Conservation (phyloP, 2,329 filamentous ascomycete genomes). For the Parastagonospora nodorum region DNA sequence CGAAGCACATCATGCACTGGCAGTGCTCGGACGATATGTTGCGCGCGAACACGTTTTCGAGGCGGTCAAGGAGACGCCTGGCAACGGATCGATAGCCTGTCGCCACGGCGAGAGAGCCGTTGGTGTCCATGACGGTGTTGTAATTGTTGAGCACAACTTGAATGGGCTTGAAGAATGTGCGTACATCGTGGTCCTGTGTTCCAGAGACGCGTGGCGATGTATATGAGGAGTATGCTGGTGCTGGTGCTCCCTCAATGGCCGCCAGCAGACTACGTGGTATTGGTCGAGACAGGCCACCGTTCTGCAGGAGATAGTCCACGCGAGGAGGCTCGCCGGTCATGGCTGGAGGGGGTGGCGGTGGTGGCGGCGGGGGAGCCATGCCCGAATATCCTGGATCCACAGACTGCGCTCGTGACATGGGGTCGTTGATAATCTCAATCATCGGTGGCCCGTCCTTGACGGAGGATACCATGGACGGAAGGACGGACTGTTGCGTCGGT, state of each 20-base stretch:
- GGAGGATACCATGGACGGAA: constrained; percentile 39
- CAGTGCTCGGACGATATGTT: constrained; percentile 90
- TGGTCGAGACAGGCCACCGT: constrained; percentile 76
- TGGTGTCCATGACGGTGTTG: constrained; percentile 76
- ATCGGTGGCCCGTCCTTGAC: constrained; percentile 45
- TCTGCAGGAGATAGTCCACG: constrained; percentile 89
- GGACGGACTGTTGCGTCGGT: constrained; percentile 47
- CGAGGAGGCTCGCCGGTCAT: constrained; percentile 71
- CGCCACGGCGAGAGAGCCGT: constrained; percentile 90
- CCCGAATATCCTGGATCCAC: constrained; percentile 48
- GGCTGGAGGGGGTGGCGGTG: constrained; percentile 74
- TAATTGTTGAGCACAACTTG: constrained; percentile 86
- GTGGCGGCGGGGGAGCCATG: constrained; percentile 59
- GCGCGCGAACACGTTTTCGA: constrained; percentile 92
- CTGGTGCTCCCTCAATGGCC: constrained; percentile 62
- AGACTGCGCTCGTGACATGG: constrained; percentile 40
- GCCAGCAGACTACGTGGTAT: constrained; percentile 76
- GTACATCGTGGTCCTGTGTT: constrained; percentile 60
- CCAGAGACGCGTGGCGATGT: constrained; percentile 56
- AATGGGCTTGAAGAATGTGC: constrained; percentile 80
- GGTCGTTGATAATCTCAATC: constrained; percentile 53
- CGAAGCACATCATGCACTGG: constrained; percentile 80
- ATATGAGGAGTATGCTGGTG: constrained; percentile 64
- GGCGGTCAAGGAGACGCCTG: constrained; percentile 80
- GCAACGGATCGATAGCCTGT: constrained; percentile 96